Evolutionary conservation across 495 filamentous ascomycete genomes (phyloP), one percentile per base, ranked within the genome.

Genomic region (Parachaetomium inaequale): DNA sequence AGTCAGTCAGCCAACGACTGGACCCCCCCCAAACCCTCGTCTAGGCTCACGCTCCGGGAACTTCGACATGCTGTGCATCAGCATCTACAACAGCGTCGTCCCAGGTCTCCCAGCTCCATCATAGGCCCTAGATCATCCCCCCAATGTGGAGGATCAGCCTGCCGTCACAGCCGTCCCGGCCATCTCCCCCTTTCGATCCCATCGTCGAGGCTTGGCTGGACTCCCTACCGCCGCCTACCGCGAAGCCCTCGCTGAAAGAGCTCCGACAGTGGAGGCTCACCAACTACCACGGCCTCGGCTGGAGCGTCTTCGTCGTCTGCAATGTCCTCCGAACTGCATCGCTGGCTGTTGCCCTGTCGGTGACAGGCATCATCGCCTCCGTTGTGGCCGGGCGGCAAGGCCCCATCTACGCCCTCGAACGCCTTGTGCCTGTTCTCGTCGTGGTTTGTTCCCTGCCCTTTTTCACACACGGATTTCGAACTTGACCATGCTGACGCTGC

Each of bases 141-240:
- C 52, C 59, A n/a, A 62, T 65, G 58, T 32, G 38, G 47, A 32
- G 55, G 29, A 26, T 62, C 32, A 52, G 10, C 17, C 21, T 58
- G 10, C 46, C 21, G 32, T 51, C 38, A n/a, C 54, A 40, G 49
- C 63, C 61, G 45, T 50, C 65, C 29, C 52, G 66, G 52, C 63
- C 66, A 19, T 32, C 59, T n/a, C 63, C 63, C 2, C 40, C 47
- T 12, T 61, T 45, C 21, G 59, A 64, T 31, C 65, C 61, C 17
- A 19, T 43, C 12, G 62, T 70, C 56, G 70, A 72, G 54, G 54
- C 66, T 19, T 72, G 70, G 70, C 66, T 70, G 8, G 68, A 70
- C 15, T 47, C 55, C 3, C 52, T 72, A 21, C 63, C 67, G 7
- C 53, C 46, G 7, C 67, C 61, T 36, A 31, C 28, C 11, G 28